Percentiles rank a stretch among this genome's conserved stretches.
Conservation (phyloP, 139 green algal genomes). For the Chlorella sp. region DNA sequence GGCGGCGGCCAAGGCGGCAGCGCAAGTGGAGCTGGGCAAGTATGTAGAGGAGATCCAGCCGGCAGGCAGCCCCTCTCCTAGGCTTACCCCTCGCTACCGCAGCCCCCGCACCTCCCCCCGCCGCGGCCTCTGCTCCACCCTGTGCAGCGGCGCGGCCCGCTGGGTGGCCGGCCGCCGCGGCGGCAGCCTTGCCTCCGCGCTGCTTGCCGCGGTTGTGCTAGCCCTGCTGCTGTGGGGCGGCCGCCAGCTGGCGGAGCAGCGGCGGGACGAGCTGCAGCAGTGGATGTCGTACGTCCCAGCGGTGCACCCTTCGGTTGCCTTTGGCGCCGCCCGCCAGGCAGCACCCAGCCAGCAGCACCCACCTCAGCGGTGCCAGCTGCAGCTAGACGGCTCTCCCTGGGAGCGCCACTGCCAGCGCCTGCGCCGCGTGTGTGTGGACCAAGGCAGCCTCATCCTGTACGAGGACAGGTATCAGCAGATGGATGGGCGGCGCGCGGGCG, state of each 20-base stretch:
- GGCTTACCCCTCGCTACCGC: too few species aligned
- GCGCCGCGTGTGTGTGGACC: slow-evolving; percentile 14
- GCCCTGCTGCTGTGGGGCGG: not conserved
- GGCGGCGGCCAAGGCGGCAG: not conserved
- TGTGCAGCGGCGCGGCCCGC: too few species aligned
- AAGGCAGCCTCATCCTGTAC: slow-evolving; percentile 20
- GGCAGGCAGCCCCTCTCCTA: too few species aligned
- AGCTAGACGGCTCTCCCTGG: slow-evolving; percentile 4
- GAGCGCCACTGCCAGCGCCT: slow-evolving; percentile 26
- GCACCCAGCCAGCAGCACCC: not conserved
- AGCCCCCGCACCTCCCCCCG: too few species aligned
- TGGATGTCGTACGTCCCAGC: not conserved
- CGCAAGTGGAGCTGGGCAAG: not conserved
- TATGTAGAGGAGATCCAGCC: too few species aligned
- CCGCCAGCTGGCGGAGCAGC: not conserved
- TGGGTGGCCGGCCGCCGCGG: too few species aligned
- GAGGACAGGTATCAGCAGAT: slow-evolving; percentile 24
- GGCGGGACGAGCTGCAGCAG: not conserved
- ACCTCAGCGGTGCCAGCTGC: not conserved
- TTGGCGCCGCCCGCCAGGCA: too few species aligned
- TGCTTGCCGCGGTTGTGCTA: not conserved
- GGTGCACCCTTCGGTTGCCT: too few species aligned
- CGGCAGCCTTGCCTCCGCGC: not conserved
- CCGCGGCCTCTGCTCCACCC: too few species aligned
- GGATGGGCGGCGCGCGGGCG: slow-evolving; percentile 5